Evolutionary conservation across 2,329 filamentous ascomycete species (phyloP).

Genomic region (Cercospora citrullina): DNA sequence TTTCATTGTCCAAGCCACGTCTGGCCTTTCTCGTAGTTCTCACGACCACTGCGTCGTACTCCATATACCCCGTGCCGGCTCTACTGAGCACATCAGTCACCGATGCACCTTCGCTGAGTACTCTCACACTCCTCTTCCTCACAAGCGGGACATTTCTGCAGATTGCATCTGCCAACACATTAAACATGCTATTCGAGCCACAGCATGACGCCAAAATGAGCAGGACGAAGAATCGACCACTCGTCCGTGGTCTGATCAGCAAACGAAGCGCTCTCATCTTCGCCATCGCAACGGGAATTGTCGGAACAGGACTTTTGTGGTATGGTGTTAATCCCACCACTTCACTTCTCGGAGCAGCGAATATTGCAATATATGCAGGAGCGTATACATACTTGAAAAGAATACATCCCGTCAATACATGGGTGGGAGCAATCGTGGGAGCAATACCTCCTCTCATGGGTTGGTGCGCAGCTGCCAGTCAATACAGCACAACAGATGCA

Average conservation of each 20-base stretch:
- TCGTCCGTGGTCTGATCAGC: conserved; percentile 79
- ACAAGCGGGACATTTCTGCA: conserved; percentile 82
- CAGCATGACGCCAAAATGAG: conserved; percentile 89
- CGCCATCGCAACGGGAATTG: conserved; percentile 68
- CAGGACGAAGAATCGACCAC: conserved; percentile 84
- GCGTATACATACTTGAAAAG: conserved; percentile 92
- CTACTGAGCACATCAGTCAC: conserved; percentile 72
- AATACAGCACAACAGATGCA: conserved; percentile 60
- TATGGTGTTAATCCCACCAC: conserved; percentile 93
- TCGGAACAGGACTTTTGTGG: conserved; percentile 73
- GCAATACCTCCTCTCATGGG: conserved; percentile 96
- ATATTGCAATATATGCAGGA: conserved; percentile 87
- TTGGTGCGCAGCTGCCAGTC: conserved; percentile 91
- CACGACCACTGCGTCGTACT: conserved; percentile 86
- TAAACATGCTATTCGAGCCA: conserved; percentile 97
- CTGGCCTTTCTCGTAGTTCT: conserved; percentile 89
- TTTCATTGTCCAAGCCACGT: conserved; percentile 93
- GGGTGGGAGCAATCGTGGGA: conserved; percentile 89
- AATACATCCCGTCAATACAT: conserved; percentile 83
- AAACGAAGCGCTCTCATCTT: conserved; percentile 72
- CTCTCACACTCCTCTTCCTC: conserved; percentile 87
- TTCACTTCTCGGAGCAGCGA: conserved; percentile 77
- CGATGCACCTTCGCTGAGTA: conserved; percentile 74
- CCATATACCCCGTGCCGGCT: conserved; percentile 86
- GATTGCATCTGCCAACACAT: conserved; percentile 85